Evolutionary conservation across 2,329 filamentous ascomycete genomes (phyloP), one percentile per base, ranked within the genome.

Genomic region (Pseudogymnoascus sp.): DNA sequence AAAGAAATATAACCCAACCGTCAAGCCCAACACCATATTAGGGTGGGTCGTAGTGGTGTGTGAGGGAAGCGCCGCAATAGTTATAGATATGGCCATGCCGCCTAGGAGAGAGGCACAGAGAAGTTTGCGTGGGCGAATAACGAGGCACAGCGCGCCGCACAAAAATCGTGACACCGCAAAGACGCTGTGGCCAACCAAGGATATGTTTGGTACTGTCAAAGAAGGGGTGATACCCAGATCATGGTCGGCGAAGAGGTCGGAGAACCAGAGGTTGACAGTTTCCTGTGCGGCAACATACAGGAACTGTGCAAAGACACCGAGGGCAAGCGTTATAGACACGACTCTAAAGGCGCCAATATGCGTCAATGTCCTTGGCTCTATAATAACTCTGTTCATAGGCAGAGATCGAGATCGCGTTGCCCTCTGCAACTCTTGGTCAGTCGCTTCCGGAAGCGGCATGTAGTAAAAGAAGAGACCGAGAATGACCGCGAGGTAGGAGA

Each of bases 241-340:
- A 21, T 42, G 8, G 39, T 21, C 39, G 39, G 18, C 9, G 10
- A 64, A 67, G 12, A 59, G 86, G 69, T 9, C 86, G 72, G 78
- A 73, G 69, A 87, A 86, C 72, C 80, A 87, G 67, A 86, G 81
- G 66, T 79, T 82, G 74, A 84, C 80, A 69, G 78, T 80, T 68
- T 87, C 86, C 69, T 95, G 91, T 0, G 87, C 84, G 6, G 87
- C 89, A 1, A 89, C 87, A 70, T 95, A 95, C 33, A 84, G 83
- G 77, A 90, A 95, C 69, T 96, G 90, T 0, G 89, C 86, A 39
- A 87, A 73, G 0, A 92, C 85, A 0, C 88, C 91, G 63, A 92
- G 80, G 64, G 85, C 83, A 7, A 96, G 79, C 21, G 79, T 79
- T 1, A 65, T 65, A 36, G 67, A 69, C 6, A 72, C 64, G 15